phyloP scores from a whole-genome alignment of 257 asterid genomes.

The Ilex aquifolium region DNA sequence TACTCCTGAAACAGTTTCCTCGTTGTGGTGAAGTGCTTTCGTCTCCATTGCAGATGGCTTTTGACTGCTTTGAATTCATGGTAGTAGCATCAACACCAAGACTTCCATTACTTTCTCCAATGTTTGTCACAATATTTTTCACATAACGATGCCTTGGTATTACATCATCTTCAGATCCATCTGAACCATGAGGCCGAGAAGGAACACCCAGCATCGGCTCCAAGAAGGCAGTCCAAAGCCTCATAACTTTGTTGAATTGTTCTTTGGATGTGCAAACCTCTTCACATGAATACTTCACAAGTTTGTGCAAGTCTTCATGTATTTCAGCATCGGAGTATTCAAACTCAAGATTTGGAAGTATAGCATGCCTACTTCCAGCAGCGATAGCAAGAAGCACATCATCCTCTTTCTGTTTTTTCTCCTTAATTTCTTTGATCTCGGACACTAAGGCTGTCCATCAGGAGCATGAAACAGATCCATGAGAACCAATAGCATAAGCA shows the following conservation, averaged over 20 bases:
- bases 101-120: slow-evolving; percentile 59
- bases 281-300: slow-evolving; percentile 80
- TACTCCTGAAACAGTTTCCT: slow-evolving; percentile 31
- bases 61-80: slow-evolving; percentile 44
- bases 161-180: slow-evolving; percentile 44
- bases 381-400: slow-evolving; percentile 61
- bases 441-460: slow-evolving; percentile 61
- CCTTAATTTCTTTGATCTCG: slow-evolving; percentile 90
- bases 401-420: slow-evolving; percentile 75
- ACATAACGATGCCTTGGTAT: slow-evolving; percentile 30
- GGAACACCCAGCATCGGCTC: slow-evolving; percentile 81
- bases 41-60: slow-evolving; percentile 50
- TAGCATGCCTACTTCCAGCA: slow-evolving; percentile 75
- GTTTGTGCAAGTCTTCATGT: slow-evolving; percentile 80
- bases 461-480: slow-evolving; percentile 19
- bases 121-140: slow-evolving; percentile 29
- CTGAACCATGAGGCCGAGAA: slow-evolving; percentile 42
- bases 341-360: slow-evolving; percentile 68
- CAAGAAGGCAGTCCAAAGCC: slow-evolving; percentile 81
- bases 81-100: slow-evolving; percentile 38
- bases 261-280: slow-evolving; percentile 95
- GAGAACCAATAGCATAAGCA: slow-evolving; percentile 12
- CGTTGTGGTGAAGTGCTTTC: slow-evolving; percentile 41
- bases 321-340: slow-evolving; percentile 68
- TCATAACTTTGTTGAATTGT: slow-evolving; percentile 68